A percentile compares a stretch with the other conserved stretches of the same genome.
Evolutionary conservation across 192 early-diverging fungal species (phyloP).

Genomic region (Coemansia sp.): DNA sequence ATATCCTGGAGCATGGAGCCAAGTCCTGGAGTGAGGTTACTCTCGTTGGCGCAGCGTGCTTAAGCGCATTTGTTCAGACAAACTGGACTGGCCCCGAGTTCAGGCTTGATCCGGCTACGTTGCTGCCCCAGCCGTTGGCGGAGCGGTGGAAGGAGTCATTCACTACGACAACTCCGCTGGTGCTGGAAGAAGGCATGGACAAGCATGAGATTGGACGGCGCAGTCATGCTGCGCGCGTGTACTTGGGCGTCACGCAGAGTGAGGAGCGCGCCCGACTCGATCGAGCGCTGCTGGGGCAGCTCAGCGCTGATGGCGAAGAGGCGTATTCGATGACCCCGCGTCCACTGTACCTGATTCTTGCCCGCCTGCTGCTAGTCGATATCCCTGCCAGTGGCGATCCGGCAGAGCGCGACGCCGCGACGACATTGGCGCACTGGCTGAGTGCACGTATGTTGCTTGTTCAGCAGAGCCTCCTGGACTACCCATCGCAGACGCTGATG

Average conservation of each 20-base stretch:
- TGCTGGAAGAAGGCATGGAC: slow-evolving; percentile 38
- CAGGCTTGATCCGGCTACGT: slow-evolving; percentile 52
- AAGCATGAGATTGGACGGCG: slow-evolving; percentile 47
- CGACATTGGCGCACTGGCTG: slow-evolving; percentile 66
- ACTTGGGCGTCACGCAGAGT: slow-evolving; percentile 36
- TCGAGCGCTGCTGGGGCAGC: slow-evolving; percentile 35
- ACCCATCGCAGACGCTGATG: slow-evolving; percentile 54
- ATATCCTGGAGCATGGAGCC: slow-evolving; percentile 7
- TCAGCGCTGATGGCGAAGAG: slow-evolving; percentile 79
- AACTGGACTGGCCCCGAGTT: slow-evolving; percentile 86
- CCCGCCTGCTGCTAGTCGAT: slow-evolving; percentile 64
- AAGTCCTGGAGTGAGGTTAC: slow-evolving; percentile 21
- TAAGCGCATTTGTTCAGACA: slow-evolving; percentile 81
- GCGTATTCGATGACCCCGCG: slow-evolving; percentile 72
- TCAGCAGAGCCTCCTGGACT: slow-evolving; percentile 62
- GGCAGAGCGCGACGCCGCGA: slow-evolving; percentile 6
- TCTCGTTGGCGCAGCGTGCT: slow-evolving; percentile 59
- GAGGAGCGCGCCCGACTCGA: slow-evolving; percentile 27
- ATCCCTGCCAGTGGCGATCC: slow-evolving; percentile 15
- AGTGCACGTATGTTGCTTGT: slow-evolving; percentile 63
- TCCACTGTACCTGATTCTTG: slow-evolving; percentile 64
- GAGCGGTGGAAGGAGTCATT: slow-evolving; percentile 24
- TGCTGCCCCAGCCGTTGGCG: slow-evolving; percentile 52
- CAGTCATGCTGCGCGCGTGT: slow-evolving; percentile 34
- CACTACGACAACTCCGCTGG: slow-evolving; percentile 15